Conservation (phyloP, 345 rosid species). For the Eucalyptus lansdowneana region DNA sequence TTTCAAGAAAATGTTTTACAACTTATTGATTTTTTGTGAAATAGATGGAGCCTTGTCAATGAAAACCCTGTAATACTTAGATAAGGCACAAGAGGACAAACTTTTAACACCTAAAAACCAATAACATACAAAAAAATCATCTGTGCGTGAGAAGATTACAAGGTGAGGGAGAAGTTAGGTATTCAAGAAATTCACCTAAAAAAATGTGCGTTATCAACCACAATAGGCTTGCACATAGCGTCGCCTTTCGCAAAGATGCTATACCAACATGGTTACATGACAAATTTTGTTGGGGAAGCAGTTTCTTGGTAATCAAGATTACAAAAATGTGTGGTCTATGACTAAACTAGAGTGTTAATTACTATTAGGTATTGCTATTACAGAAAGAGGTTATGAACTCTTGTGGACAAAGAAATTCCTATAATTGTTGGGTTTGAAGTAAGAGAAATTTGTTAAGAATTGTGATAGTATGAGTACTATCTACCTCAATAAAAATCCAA, state of each 20-base stretch:
- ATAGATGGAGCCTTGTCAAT: accelerated
- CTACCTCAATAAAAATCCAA: not conserved
- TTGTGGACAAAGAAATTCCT: not conserved
- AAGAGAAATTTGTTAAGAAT: not conserved
- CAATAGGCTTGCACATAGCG: not conserved
- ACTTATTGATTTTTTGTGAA: too few relatives aligned
- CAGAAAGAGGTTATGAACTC: not conserved
- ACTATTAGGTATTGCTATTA: not conserved
- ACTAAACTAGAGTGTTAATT: not conserved
- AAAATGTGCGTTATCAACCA: not conserved
- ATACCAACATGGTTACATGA: not conserved
- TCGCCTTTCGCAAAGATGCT: not conserved
- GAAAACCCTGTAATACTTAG: not conserved
- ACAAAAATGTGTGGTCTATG: not conserved
- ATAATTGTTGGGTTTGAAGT: not conserved
- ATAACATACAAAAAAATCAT: not conserved
- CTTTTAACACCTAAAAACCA: not conserved
- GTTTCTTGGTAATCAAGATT: not conserved
- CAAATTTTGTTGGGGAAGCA: not conserved
- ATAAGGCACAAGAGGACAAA: not conserved
- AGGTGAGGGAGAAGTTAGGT: not conserved
- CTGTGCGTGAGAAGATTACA: not conserved
- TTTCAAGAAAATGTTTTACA: too few relatives aligned
- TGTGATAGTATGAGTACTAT: not conserved
- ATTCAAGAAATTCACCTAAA: not conserved